phyloP scores from a whole-genome alignment of 106 monocot species.

The Dioscorea zingiberensis region DNA sequence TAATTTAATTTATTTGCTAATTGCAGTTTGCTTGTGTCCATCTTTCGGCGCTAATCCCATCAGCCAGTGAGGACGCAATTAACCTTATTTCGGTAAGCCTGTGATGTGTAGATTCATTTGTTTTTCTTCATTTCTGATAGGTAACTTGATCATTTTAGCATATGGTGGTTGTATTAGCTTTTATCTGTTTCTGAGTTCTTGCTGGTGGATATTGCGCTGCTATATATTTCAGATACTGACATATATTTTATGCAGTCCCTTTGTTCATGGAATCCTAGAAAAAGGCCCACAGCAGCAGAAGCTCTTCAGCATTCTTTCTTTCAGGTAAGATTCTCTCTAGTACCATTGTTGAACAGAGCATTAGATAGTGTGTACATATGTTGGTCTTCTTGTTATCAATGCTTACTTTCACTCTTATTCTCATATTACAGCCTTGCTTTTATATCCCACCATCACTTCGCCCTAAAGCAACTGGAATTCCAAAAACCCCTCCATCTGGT shows the following conservation, averaged over 20 bases:
- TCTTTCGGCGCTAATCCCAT: slow-evolving; percentile 47
- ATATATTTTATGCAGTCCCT: neutral
- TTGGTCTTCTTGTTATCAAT: neutral
- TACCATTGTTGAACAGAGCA: neutral
- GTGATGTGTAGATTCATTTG: too few species aligned
- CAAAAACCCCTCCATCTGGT: slow-evolving; percentile 58
- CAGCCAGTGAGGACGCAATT: slow-evolving; percentile 59
- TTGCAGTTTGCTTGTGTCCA: slow-evolving; percentile 36
- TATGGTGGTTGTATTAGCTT: too few species aligned
- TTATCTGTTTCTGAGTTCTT: too few species aligned
- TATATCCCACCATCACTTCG: slow-evolving; percentile 51
- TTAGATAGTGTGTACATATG: neutral
- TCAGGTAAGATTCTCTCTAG: slow-evolving; percentile 27
- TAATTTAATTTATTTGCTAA: too few species aligned
- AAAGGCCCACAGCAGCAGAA: slow-evolving; percentile 60
- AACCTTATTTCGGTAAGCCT: slow-evolving; percentile 52
- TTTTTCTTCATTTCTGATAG: neutral
- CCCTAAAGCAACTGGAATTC: slow-evolving; percentile 17
- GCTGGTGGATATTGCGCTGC: too few species aligned
- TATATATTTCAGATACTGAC: too few species aligned
- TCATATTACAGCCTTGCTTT: slow-evolving; percentile 32
- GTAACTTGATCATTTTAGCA: too few species aligned
- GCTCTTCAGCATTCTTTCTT: slow-evolving; percentile 67
- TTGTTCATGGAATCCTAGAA: slow-evolving; percentile 55
- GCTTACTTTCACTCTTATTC: neutral